Percentiles rank a stretch among this genome's conserved stretches.
Evolutionary conservation across 495 filamentous ascomycete genomes (phyloP).

Genomic region (Aspergillus steynii): DNA sequence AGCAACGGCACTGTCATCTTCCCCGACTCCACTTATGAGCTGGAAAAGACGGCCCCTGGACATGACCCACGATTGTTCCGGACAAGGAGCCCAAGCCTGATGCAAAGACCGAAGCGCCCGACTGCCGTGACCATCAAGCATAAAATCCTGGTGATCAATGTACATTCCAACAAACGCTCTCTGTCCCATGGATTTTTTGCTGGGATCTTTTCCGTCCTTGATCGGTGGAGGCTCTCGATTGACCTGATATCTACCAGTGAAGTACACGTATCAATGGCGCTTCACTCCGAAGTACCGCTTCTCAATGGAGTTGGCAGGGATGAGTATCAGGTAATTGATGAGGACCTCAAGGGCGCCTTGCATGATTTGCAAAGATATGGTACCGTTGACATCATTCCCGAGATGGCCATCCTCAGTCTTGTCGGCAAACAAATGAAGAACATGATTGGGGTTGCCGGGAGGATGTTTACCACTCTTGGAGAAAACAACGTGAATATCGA

Average conservation of each 20-base stretch:
- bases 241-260: slow-evolving; percentile 93
- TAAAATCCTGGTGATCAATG: slow-evolving; percentile 88
- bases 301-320: slow-evolving; percentile 57
- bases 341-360: slow-evolving; percentile 65
- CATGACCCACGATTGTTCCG: slow-evolving; percentile 50
- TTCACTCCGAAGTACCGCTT: slow-evolving; percentile 66
- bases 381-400: slow-evolving; percentile 76
- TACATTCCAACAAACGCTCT: slow-evolving; percentile 88
- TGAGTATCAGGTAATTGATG: slow-evolving; percentile 62
- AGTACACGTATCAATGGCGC: slow-evolving; percentile 92
- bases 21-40: slow-evolving; percentile 46
- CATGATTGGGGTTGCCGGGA: slow-evolving; percentile 86
- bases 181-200: slow-evolving; percentile 90
- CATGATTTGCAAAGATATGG: slow-evolving; percentile 75
- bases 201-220: slow-evolving; percentile 82
- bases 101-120: slow-evolving; percentile 63
- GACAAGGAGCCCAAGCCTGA: slow-evolving; percentile 47
- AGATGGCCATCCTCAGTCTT: slow-evolving; percentile 90
- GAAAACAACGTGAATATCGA: slow-evolving; percentile 90
- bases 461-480: slow-evolving; percentile 86
- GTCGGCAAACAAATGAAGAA: slow-evolving; percentile 95
- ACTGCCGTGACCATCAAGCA: slow-evolving; percentile 97
- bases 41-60: slow-evolving; percentile 46
- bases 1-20: slow-evolving; percentile 87
- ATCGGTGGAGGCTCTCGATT: slow-evolving; percentile 76